Conservation (phyloP, 768 basidiomycete species). For the Tephrocybe sp. region DNA sequence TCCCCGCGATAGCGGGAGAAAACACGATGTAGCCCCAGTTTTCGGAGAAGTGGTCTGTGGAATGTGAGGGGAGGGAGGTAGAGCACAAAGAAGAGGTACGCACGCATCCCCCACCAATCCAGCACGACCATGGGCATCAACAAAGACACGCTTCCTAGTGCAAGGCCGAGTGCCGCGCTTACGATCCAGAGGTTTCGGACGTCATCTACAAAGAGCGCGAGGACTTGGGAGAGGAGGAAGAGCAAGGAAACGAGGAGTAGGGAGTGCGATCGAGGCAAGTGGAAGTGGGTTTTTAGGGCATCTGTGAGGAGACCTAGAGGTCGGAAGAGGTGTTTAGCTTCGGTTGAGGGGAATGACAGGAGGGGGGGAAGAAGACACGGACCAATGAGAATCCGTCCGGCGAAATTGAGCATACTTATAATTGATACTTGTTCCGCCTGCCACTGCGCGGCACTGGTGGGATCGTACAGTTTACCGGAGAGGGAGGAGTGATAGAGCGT, state of each 20-base stretch:
- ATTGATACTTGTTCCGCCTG: slow-evolving; percentile 86
- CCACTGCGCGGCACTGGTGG: slow-evolving; percentile 65
- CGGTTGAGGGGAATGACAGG: background rate
- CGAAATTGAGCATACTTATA: slow-evolving; percentile 79
- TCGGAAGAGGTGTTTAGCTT: background rate
- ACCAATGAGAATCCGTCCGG: slow-evolving; percentile 80
- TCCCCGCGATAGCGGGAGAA: slow-evolving; percentile 74
- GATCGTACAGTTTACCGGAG: slow-evolving; percentile 61
- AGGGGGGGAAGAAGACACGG: background rate
- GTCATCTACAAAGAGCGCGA: slow-evolving; percentile 51
- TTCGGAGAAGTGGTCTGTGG: slow-evolving; percentile 71
- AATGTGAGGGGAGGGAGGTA: background rate
- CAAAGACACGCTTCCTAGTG: slow-evolving; percentile 74
- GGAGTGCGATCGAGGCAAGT: slow-evolving; percentile 66
- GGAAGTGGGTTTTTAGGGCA: slow-evolving; percentile 52
- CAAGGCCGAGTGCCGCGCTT: slow-evolving; percentile 51
- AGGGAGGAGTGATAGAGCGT: slow-evolving; percentile 66
- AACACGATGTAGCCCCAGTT: slow-evolving; percentile 85
- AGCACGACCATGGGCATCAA: slow-evolving; percentile 73
- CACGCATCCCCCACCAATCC: no score
- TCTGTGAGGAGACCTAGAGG: slow-evolving; percentile 66
- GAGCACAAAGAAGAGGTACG: slow-evolving; percentile 42
- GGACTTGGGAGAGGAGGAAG: slow-evolving; percentile 73
- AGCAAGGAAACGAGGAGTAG: slow-evolving; percentile 64
- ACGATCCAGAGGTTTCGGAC: slow-evolving; percentile 72